phyloP scores from a whole-genome alignment of 2,329 filamentous ascomycete species.

The Ophiosphaerella herpotricha region DNA sequence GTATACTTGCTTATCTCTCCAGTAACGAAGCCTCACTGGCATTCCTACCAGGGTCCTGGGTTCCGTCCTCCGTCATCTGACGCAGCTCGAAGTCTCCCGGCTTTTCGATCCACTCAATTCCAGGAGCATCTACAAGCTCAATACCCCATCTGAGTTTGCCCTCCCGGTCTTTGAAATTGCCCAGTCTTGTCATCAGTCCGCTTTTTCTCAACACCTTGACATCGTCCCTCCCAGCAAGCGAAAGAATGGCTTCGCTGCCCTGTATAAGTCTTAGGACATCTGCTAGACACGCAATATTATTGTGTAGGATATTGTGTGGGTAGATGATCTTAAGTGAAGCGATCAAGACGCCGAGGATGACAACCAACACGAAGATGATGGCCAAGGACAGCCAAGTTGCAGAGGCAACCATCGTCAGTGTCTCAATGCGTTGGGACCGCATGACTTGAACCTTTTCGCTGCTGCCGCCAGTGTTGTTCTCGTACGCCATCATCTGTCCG shows the following conservation, averaged over 20 bases:
- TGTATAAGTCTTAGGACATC: slow-evolving; percentile 12
- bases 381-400: slow-evolving; percentile 13
- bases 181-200: slow-evolving; percentile 9
- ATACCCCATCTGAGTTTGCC: slow-evolving; percentile 18
- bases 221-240: slow-evolving; percentile 2
- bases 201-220: slow-evolving; percentile 1
- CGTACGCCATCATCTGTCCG: slow-evolving; percentile 12
- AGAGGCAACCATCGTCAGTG: slow-evolving; percentile 6
- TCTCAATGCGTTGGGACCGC: slow-evolving; percentile 6
- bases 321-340: slow-evolving; percentile 7
- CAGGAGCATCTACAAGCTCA: slow-evolving; percentile 9
- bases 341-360: slow-evolving; percentile 8
- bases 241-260: slow-evolving; percentile 10
- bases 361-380: slow-evolving; percentile 10
- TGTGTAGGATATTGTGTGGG: not conserved
- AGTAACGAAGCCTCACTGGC: too few relatives aligned
- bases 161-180: slow-evolving; percentile 16
- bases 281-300: slow-evolving; percentile 9
- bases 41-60: too few relatives aligned
- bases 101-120: slow-evolving; percentile 10
- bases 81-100: not conserved
- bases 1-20: too few relatives aligned
- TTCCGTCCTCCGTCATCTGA: too few relatives aligned
- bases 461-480: not conserved
- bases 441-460: not conserved